phyloP scores from a whole-genome alignment of 2,329 filamentous ascomycete species.

The Colletotrichum sp. region DNA sequence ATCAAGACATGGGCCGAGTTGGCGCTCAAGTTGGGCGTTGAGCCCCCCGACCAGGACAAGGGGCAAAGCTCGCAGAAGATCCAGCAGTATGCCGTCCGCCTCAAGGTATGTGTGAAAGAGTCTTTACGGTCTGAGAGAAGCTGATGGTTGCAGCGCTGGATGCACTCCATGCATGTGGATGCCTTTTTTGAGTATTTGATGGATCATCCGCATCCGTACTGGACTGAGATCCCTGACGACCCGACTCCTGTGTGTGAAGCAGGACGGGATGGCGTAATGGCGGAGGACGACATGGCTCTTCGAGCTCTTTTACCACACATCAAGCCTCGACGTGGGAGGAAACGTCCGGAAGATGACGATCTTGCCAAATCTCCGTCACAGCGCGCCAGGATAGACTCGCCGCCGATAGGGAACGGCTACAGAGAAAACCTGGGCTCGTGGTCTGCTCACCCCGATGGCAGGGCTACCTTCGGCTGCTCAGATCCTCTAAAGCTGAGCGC shows the following conservation, averaged over 20 bases:
- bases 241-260: constrained; percentile 67
- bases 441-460: constrained; percentile 50
- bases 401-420: background rate
- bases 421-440: constrained; percentile 50
- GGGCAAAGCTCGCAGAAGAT: constrained; percentile 92
- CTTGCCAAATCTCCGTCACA: constrained; percentile 57
- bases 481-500: constrained; percentile 39
- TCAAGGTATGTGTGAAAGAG: constrained; percentile 68
- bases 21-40: constrained; percentile 85
- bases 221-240: constrained; percentile 72
- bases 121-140: background rate
- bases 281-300: constrained; percentile 89
- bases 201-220: constrained; percentile 80
- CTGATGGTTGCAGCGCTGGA: constrained; percentile 72
- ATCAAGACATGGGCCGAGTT: constrained; percentile 94
- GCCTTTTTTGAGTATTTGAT: constrained; percentile 93
- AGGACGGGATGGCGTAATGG: constrained; percentile 79
- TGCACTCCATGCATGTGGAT: constrained; percentile 95
- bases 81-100: constrained; percentile 89
- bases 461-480: constrained; percentile 35
- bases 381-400: constrained; percentile 49
- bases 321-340: constrained; percentile 64
- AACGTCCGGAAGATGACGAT: constrained; percentile 69
- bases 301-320: constrained; percentile 82
- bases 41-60: constrained; percentile 80